Percentiles rank a stretch among this genome's conserved stretches.
phyloP scores from a whole-genome alignment of 208 protist genomes.

The Wallacemonas rigidus region DNA sequence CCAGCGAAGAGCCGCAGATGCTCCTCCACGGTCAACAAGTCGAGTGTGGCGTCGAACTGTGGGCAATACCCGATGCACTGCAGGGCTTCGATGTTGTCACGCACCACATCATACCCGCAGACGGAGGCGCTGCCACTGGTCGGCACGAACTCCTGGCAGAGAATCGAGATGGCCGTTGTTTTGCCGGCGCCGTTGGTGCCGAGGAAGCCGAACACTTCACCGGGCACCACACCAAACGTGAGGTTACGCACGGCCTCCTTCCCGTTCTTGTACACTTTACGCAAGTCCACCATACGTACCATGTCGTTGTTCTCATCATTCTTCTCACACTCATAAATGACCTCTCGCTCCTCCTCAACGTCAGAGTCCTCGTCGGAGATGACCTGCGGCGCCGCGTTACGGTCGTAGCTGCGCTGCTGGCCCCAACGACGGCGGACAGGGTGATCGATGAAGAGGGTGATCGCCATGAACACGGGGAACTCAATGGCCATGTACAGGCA shows the following conservation, averaged over 20 bases:
- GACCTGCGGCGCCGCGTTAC: constrained; percentile 11
- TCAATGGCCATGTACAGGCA: constrained; percentile 34
- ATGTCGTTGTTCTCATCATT: constrained; percentile 32
- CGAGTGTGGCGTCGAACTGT: constrained; percentile 94
- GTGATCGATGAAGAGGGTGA: constrained; percentile 40
- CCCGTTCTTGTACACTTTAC: constrained; percentile 45
- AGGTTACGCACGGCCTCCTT: constrained; percentile 55
- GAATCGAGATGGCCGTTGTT: constrained; percentile 72
- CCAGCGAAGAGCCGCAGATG: constrained; percentile 88
- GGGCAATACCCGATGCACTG: constrained; percentile 94
- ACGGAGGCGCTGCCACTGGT: constrained; percentile 48
- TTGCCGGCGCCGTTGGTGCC: constrained; percentile 82
- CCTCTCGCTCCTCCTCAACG: constrained; percentile 25
- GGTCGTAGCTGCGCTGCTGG: constrained; percentile 17
- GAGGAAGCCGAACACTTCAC: constrained; percentile 75
- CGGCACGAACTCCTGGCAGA: constrained; percentile 58
- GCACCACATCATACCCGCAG: constrained; percentile 53
- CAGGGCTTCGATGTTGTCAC: constrained; percentile 42
- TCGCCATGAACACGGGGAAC: constrained; percentile 24
- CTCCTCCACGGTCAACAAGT: constrained; percentile 92
- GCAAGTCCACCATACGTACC: constrained; percentile 52
- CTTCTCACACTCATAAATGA: constrained; percentile 10
- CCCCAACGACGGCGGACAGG: constrained; percentile 22
- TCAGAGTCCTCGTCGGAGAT: constrained; percentile 31
- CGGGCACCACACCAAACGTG: constrained; percentile 57